Base-by-base conservation (phyloP, 2,329 filamentous ascomycete genomes). In the Calcarisporium arbuscula region DNA sequence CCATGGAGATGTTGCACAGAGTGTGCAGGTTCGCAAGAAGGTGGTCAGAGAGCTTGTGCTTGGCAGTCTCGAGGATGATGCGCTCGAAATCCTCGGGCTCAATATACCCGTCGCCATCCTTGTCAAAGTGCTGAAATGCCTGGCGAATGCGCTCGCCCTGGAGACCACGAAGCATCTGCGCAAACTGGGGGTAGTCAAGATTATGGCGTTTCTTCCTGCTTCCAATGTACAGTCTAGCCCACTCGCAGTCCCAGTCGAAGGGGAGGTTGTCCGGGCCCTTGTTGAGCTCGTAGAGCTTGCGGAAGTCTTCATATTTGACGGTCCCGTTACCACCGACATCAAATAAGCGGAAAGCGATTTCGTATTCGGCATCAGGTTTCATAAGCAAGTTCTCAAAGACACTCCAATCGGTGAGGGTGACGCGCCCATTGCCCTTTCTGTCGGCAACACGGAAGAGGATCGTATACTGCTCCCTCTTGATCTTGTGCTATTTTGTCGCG, bases 321-420 rank as follows among this genome's bases (percentile, higher is more conserved):
- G 75, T 75, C 41, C 92, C 92, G 15, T 79, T 84, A 42, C 85
- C 77, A 33, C 90, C 80, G 50, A 86, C 74, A 56, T 96, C 90
- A 63, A 98, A 98, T 36, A 98, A 75, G 51, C 92, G 85, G 67
- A 96, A 98, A 12, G 92, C 90, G 51, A 98, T 95, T 62, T 96
- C 89, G 65, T 98, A 98, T 67, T 98, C 92, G 59, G 92, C 92
- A 56, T 96, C 92, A 42, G 92, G 85, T 65, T 95, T 96, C 48
- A 74, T 73, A 39, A 98, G 80, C 44, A 98, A 76, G 67, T 94
- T 94, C 66, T 95, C 86, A 62, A 96, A 98, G 45, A 84, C 82
- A 30, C 76, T 80, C 88, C 90, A 98, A 65, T 98, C 92, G 40
- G 79, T 70, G 35, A 96, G 67, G 49, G 68, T 84, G 48, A 98